phyloP scores from a whole-genome alignment of 2,329 filamentous ascomycete species.

The Cadophora sp. region DNA sequence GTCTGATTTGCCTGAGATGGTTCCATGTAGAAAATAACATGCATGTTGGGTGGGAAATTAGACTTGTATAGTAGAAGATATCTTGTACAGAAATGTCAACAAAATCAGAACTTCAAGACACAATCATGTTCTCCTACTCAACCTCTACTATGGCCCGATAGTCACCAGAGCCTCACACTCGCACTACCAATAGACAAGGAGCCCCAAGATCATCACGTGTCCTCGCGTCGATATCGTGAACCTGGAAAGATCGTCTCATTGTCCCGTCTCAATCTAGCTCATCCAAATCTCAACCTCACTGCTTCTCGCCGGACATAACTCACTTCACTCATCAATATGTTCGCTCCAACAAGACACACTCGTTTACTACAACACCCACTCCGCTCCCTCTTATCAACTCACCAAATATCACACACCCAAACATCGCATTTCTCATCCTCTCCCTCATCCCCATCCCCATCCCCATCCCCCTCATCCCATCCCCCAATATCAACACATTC shows the following conservation, averaged over 20 bases:
- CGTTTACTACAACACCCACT: constrained; percentile 17
- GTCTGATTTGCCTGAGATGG: neutral
- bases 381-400: constrained; percentile 13
- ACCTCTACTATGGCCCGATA: neutral
- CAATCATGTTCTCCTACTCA: neutral
- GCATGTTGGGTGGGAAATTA: neutral
- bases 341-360: constrained; percentile 12
- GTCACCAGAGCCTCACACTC: neutral
- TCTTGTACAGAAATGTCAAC: constrained; percentile 4
- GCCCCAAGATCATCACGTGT: constrained; percentile 32
- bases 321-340: constrained; percentile 11
- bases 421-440: constrained; percentile 13
- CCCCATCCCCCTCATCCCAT: neutral
- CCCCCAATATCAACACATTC: neutral
- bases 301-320: neutral
- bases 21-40: neutral
- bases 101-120: neutral
- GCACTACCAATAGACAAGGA: neutral
- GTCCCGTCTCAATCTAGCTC: neutral
- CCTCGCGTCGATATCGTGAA: constrained; percentile 30
- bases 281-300: neutral
- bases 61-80: constrained; percentile 10
- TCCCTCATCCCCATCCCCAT: constrained; percentile 8
- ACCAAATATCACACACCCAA: constrained; percentile 1
- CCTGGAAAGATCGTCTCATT: constrained; percentile 17